Conservation (phyloP, 1,139 yeast genomes). For the Hansenula sp. region DNA sequence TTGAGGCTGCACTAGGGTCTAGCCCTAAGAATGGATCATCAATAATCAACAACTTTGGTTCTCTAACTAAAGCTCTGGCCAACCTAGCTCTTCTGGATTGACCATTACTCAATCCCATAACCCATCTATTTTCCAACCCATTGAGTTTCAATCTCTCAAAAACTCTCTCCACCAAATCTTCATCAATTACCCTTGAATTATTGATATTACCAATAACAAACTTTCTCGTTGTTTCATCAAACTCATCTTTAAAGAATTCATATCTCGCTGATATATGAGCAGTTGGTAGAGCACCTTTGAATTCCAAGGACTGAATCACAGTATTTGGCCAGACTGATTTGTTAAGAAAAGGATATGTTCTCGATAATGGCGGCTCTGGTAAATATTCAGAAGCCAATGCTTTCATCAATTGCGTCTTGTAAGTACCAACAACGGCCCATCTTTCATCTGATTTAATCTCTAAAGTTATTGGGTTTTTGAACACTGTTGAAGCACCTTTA, state of each 20-base stretch:
- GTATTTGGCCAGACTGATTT: conserved; percentile 38
- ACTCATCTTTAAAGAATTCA: conserved; percentile 79
- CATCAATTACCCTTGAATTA: conserved; percentile 26
- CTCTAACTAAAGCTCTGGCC: conserved; percentile 63
- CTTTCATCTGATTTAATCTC: conserved; percentile 30
- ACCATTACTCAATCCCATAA: conserved; percentile 87
- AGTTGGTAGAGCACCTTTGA: conserved; percentile 59
- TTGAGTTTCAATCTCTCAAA: conserved; percentile 49
- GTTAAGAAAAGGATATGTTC: conserved; percentile 52
- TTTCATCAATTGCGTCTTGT: conserved; percentile 38
- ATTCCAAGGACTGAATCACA: conserved; percentile 52
- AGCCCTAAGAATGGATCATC: conserved; percentile 93
- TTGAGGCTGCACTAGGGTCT: conserved; percentile 66
- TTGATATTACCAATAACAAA: conserved; percentile 42
- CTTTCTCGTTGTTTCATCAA: conserved; percentile 67
- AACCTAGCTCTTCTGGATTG: conserved; percentile 87
- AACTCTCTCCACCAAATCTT: conserved; percentile 35
- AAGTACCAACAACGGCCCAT: conserved; percentile 50
- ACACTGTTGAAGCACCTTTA: conserved; percentile 11
- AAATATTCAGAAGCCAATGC: conserved; percentile 42
- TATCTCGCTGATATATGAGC: conserved; percentile 87
- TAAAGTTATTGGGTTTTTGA: conserved; percentile 20
- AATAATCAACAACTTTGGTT: conserved; percentile 63
- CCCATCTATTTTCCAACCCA: conserved; percentile 65
- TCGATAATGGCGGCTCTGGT: conserved; percentile 47